Evolutionary conservation across 192 early-diverging fungal genomes (phyloP).

Genomic region (Cladochytrium replicatum): DNA sequence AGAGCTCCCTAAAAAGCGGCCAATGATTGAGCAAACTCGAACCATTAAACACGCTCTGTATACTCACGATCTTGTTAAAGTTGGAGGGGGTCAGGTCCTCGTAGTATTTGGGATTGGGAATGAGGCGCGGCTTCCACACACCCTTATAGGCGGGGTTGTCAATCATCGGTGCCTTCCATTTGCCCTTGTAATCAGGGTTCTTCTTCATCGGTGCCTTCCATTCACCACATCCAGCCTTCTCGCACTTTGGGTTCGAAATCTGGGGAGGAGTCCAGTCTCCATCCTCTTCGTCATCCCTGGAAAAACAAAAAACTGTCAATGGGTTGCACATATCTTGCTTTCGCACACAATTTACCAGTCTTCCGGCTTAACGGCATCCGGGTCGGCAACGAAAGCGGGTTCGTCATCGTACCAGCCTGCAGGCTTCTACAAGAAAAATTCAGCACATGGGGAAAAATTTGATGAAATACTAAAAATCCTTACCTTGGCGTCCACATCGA

Average conservation of each 20-base stretch:
- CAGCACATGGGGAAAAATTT: not conserved
- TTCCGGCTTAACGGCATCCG: slow-evolving; percentile 69
- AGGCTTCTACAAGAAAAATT: slow-evolving; percentile 45
- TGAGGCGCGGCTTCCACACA: slow-evolving; percentile 73
- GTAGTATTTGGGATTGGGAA: slow-evolving; percentile 75
- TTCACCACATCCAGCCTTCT: slow-evolving; percentile 61
- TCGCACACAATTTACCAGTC: slow-evolving; percentile 64
- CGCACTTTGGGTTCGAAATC: slow-evolving; percentile 76
- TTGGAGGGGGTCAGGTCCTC: slow-evolving; percentile 70
- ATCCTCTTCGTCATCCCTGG: slow-evolving; percentile 82
- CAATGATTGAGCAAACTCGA: slow-evolving; percentile 1
- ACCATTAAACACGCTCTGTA: not conserved
- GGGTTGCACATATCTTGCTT: not conserved
- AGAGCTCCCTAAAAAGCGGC: slow-evolving; percentile 47
- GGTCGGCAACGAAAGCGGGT: slow-evolving; percentile 60
- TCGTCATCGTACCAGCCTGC: slow-evolving; percentile 84
- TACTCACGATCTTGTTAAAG: slow-evolving; percentile 60
- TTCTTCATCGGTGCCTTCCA: slow-evolving; percentile 75
- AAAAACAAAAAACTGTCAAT: not conserved
- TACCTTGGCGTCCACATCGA: slow-evolving; percentile 60
- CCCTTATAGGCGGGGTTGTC: slow-evolving; percentile 93
- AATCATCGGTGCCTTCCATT: slow-evolving; percentile 77
- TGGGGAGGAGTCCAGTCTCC: slow-evolving; percentile 79
- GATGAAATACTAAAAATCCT: not conserved
- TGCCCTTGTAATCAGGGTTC: slow-evolving; percentile 91